Evolutionary conservation across 2,329 filamentous ascomycete species (phyloP), one percentile per base, ranked within the genome.

Genomic region (Cryphonectria japonica): DNA sequence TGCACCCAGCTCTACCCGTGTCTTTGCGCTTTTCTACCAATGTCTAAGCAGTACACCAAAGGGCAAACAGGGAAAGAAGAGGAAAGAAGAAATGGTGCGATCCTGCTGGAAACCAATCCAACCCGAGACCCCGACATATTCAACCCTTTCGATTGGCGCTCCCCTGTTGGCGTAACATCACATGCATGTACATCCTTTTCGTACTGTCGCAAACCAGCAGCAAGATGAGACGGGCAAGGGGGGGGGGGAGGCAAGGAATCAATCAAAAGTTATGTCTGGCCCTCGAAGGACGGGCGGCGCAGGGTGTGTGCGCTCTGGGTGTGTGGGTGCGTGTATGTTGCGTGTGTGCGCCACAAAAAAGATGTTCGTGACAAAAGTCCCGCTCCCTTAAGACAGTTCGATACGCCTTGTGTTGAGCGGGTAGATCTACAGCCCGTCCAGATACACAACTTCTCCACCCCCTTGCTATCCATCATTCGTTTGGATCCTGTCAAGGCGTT

Each of bases 181-280:
- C 59, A 34, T 61, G 59, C 16, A 61, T 26, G 59, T 39, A 39
- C 59, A 37, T 61, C 54, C 46, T 50, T 7, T 50, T 50, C 29
- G 54, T 59, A 34, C 26, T 32, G 54, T 59, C 26, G 54, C 29
- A 59, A 19, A 57, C n/a, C 52, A 57, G 52, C 11, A 32, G 52
- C 26, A 37, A n/a, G 59, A 39, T 61, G 59, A 61, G 59, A 61
- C 59, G 59, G n/a, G 59, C 32, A 14, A n/a, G 32, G 32, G 32
- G 34, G 19, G 32, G 6, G 19, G 22, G 22, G 43, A 2, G 43
- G 9, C 26, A 8, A 6, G 22, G 22, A 50, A 50, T 50, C 9
- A 37, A 37, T 37, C 37, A 37, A 9, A 37, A 37, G 11, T 37
- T 19, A 50, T 32, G 59, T n/a, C 32, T 61, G 59, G 59, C 19